A percentile compares a stretch with the other conserved stretches of the same genome.
phyloP scores from a whole-genome alignment of 2,329 filamentous ascomycete genomes.

The Neofusicoccum umdonicola region DNA sequence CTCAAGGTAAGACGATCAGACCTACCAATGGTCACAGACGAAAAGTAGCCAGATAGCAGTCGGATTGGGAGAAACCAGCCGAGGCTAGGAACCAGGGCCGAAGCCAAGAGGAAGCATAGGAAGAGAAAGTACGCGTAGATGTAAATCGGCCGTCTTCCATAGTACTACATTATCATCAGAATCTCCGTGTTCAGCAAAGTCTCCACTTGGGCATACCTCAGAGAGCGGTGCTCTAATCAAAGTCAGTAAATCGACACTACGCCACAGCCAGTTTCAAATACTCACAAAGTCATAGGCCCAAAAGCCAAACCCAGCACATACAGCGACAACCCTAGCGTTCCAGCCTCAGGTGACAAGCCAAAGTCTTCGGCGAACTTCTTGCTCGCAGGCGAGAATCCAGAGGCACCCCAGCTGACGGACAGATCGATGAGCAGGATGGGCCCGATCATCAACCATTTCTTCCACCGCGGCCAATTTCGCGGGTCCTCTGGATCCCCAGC shows the following conservation, averaged over 20 bases:
- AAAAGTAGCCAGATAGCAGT: constrained; percentile 46
- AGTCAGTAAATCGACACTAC: constrained; percentile 23
- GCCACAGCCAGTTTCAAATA: constrained; percentile 20
- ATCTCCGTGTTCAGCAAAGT: too few relatives aligned
- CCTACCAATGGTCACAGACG: constrained; percentile 36
- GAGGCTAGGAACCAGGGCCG: constrained; percentile 43
- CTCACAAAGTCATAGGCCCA: constrained; percentile 34
- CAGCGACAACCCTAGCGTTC: constrained; percentile 46
- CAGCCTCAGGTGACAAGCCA: constrained; percentile 39
- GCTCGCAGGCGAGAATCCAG: constrained; percentile 47
- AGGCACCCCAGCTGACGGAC: constrained; percentile 44
- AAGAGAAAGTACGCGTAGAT: constrained; percentile 44
- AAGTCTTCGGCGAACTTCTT: constrained; percentile 44
- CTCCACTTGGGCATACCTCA: constrained; percentile 20
- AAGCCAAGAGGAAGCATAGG: constrained; percentile 43
- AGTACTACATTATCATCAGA: constrained; percentile 30
- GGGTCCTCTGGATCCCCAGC: constrained; percentile 31
- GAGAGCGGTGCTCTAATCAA: constrained; percentile 29
- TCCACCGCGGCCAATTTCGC: constrained; percentile 32
- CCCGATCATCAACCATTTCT: constrained; percentile 37
- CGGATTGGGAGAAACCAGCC: constrained; percentile 44
- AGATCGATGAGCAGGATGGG: constrained; percentile 37
- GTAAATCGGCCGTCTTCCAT: constrained; percentile 45
- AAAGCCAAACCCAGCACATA: constrained; percentile 49
- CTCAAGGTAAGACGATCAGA: too few relatives aligned